phyloP scores from a whole-genome alignment of 768 basidiomycete species.

The Leccinum obscurum region DNA sequence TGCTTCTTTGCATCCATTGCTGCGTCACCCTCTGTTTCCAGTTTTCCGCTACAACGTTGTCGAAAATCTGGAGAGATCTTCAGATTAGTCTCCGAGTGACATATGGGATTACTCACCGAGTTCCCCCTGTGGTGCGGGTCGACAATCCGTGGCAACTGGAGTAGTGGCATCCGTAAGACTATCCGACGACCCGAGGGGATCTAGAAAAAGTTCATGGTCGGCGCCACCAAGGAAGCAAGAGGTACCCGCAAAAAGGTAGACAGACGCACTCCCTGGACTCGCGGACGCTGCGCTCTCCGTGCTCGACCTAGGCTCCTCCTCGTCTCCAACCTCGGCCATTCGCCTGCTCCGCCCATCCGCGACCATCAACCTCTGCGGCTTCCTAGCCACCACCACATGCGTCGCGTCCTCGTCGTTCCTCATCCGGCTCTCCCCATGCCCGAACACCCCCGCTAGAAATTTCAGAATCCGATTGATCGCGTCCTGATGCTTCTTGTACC shows the following conservation, averaged over 20 bases:
- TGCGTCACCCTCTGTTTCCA: no score
- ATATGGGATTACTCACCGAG: no score
- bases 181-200: conserved; percentile 45
- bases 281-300: conserved; percentile 28
- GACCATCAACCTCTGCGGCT: conserved; percentile 65
- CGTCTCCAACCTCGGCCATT: conserved; percentile 39
- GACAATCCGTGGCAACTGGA: conserved; percentile 13
- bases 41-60: no score
- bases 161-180: conserved; percentile 26
- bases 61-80: no score
- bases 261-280: conserved; percentile 12
- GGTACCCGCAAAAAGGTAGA: background rate
- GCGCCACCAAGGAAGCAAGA: background rate
- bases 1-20: no score
- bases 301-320: conserved; percentile 39
- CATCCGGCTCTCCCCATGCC: conserved; percentile 45
- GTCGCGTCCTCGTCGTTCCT: conserved; percentile 35
- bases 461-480: conserved; percentile 95
- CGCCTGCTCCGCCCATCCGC: conserved; percentile 45
- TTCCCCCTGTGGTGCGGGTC: conserved; percentile 3
- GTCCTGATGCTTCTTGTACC: conserved; percentile 91
- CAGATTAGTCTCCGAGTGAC: no score
- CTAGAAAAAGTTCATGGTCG: conserved; percentile 27
- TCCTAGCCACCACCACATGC: conserved; percentile 49
- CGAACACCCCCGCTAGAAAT: conserved; percentile 93